phyloP scores from a whole-genome alignment of 768 basidiomycete genomes.

The Dentipellis sp. region DNA sequence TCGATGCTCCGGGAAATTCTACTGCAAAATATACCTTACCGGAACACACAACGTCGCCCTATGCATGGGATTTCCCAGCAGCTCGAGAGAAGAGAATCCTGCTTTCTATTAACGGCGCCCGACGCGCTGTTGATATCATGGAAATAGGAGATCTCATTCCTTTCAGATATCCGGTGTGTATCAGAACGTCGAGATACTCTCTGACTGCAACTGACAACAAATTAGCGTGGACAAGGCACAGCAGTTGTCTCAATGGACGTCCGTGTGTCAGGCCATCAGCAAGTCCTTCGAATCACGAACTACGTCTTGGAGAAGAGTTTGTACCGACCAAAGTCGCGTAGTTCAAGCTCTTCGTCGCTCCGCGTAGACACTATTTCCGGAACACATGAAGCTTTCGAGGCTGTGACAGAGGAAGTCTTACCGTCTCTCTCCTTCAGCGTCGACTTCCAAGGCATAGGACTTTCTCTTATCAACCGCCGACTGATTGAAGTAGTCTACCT shows the following conservation, averaged over 20 bases:
- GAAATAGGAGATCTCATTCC: constrained; percentile 91
- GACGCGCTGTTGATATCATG: constrained; percentile 77
- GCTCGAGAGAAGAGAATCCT: constrained; percentile 71
- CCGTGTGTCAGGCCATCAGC: constrained; percentile 78
- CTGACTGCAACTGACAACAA: background rate
- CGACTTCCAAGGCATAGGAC: constrained; percentile 82
- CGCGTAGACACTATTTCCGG: constrained; percentile 66
- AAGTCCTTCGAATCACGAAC: constrained; percentile 78
- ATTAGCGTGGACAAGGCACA: constrained; percentile 45
- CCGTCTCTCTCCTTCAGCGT: constrained; percentile 60
- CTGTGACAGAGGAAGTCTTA: constrained; percentile 63
- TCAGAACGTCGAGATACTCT: background rate
- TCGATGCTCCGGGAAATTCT: constrained; percentile 31
- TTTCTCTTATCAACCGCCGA: constrained; percentile 84
- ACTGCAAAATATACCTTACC: constrained; percentile 45
- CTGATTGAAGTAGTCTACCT: constrained; percentile 88
- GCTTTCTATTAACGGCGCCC: constrained; percentile 50
- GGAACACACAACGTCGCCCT: constrained; percentile 46
- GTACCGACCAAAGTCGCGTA: constrained; percentile 68
- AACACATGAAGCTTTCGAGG: constrained; percentile 74
- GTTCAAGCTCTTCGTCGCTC: constrained; percentile 32
- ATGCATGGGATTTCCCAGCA: constrained; percentile 94
- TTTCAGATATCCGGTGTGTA: constrained; percentile 71
- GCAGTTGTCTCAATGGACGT: constrained; percentile 82
- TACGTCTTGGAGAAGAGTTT: constrained; percentile 81